Percentiles rank a stretch among this genome's conserved stretches.
phyloP scores from a whole-genome alignment of 2,329 filamentous ascomycete species.

The Aspergillus luchuensis region DNA sequence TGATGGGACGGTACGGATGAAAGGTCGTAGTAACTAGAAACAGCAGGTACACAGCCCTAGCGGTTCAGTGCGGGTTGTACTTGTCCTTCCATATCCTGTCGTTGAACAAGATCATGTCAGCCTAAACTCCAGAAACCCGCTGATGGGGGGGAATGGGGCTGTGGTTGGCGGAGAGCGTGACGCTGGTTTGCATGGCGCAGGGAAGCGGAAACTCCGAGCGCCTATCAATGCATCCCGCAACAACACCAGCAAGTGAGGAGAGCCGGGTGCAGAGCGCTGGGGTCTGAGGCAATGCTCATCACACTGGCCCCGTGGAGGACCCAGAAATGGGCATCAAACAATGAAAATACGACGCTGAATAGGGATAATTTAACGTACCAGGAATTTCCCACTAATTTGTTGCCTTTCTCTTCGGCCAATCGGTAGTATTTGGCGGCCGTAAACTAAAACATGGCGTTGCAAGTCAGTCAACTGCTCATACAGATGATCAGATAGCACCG shows the following conservation, averaged over 20 bases:
- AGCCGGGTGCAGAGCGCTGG: conserved; percentile 9
- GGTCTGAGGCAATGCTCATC: conserved; percentile 8
- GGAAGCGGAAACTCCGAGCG: conserved; percentile 16
- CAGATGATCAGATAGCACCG: conserved; percentile 11
- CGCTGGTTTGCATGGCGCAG: conserved; percentile 20
- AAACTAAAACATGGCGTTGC: conserved; percentile 31
- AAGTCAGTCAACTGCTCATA: conserved; percentile 12
- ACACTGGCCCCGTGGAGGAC: conserved; percentile 5
- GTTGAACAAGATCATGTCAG: conserved; percentile 22
- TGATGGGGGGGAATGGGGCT: conserved; percentile 10
- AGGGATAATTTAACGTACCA: conserved; percentile 66
- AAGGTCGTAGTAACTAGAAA: background rate
- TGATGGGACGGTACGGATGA: background rate
- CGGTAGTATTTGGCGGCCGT: conserved; percentile 86
- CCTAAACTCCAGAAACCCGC: conserved; percentile 14
- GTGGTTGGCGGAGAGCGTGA: conserved; percentile 24
- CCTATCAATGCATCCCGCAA: conserved; percentile 25
- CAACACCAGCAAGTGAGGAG: conserved; percentile 20
- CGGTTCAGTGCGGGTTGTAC: conserved; percentile 62
- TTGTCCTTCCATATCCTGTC: conserved; percentile 97
- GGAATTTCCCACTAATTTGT: conserved; percentile 88
- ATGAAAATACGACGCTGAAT: conserved; percentile 9
- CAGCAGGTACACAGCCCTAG: background rate
- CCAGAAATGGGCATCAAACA: conserved; percentile 12
- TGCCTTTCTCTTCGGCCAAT: conserved; percentile 82